Percentiles rank a stretch among this genome's conserved stretches.
Evolutionary conservation across 306 rosid species (phyloP).

Genomic region (Pachyrhizus erosus): DNA sequence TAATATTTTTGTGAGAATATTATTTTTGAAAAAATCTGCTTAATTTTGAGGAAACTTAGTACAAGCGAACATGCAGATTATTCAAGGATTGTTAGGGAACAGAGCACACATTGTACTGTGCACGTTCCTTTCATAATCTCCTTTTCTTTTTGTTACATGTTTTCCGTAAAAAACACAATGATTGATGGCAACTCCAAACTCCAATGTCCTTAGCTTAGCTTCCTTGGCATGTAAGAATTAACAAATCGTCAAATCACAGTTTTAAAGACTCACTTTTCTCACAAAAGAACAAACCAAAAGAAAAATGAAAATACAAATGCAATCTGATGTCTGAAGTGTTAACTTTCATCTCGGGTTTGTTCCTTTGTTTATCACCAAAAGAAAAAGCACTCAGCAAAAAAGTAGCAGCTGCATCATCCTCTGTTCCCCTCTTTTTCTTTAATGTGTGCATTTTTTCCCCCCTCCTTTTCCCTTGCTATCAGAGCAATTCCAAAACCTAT

Average conservation of each 20-base stretch:
- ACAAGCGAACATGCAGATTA: background rate
- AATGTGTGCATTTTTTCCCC: slow-evolving; percentile 26
- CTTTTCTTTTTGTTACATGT: slow-evolving; percentile 32
- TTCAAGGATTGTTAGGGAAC: background rate
- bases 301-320: background rate
- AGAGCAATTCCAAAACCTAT: slow-evolving; percentile 70
- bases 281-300: background rate
- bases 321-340: slow-evolving; percentile 9
- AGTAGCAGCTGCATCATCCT: slow-evolving; percentile 24
- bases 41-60: background rate
- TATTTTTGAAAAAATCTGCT: too few relatives aligned
- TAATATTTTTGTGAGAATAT: too few relatives aligned
- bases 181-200: slow-evolving; percentile 43
- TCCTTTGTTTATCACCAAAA: slow-evolving; percentile 38
- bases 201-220: background rate
- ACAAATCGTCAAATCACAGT: slow-evolving; percentile 31
- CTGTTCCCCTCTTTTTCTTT: slow-evolving; percentile 30
- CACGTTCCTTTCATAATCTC: background rate
- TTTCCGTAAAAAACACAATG: slow-evolving; percentile 28
- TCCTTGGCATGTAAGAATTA: slow-evolving; percentile 32
- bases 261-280: slow-evolving; percentile 37
- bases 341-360: background rate
- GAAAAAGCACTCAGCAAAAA: slow-evolving; percentile 39
- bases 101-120: background rate
- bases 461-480: slow-evolving; percentile 52